A percentile compares a stretch with the other conserved stretches of the same genome.
phyloP scores from a whole-genome alignment of 441 rosid species.

The Hypseocharis bilobata region DNA sequence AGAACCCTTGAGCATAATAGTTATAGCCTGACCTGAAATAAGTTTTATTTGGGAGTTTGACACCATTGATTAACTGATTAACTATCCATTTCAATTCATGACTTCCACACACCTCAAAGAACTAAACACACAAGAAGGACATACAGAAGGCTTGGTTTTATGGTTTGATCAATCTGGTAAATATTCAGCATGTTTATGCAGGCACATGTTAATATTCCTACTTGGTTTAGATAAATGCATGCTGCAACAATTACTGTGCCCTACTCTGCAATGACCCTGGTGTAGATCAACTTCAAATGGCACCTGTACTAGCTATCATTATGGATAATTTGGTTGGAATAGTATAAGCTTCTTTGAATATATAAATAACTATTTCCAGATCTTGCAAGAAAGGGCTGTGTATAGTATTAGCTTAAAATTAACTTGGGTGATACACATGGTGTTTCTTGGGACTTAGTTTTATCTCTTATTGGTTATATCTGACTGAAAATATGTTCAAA shows the following conservation, averaged over 20 bases:
- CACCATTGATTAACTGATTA: not conserved
- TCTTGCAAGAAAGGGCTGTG: not conserved
- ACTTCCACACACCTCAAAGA: not conserved
- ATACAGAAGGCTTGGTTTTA: not conserved
- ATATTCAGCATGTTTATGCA: too few species aligned
- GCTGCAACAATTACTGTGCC: not conserved
- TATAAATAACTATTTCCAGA: not conserved
- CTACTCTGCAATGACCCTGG: too few species aligned
- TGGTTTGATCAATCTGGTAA: not conserved
- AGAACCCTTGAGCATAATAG: not conserved
- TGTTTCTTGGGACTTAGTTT: slow-evolving; percentile 1
- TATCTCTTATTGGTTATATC: not conserved
- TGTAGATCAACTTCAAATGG: too few species aligned
- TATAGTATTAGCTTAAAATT: not conserved
- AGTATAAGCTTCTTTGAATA: not conserved
- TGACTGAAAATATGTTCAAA: not conserved
- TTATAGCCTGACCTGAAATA: not conserved
- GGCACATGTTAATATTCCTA: too few species aligned
- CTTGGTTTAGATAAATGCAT: not conserved
- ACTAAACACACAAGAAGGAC: not conserved
- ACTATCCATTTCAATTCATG: not conserved
- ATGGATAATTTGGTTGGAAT: too few species aligned
- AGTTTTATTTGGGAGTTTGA: not conserved
- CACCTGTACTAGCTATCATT: too few species aligned
- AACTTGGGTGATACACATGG: not conserved